Evolutionary conservation across 768 basidiomycete species (phyloP).

Genomic region (Trametes sanguinea): DNA sequence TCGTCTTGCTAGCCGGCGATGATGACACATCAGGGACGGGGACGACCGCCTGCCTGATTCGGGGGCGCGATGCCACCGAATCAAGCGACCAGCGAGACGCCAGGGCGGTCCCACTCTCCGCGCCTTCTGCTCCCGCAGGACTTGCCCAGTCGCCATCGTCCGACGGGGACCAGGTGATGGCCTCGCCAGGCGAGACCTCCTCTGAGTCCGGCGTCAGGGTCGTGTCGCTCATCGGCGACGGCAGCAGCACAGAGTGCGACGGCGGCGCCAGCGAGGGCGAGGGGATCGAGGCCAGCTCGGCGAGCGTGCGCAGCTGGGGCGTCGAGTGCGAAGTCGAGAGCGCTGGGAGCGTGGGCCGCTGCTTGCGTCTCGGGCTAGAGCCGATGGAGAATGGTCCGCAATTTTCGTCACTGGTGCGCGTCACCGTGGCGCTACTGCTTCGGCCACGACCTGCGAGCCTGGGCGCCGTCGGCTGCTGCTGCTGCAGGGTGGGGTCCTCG

Average conservation of each 20-base stretch:
- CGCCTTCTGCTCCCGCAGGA: not conserved
- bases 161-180: constrained; percentile 16
- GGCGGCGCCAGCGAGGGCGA: constrained; percentile 22
- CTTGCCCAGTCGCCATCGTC: not conserved
- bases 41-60: constrained; percentile 17
- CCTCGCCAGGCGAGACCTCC: constrained; percentile 13
- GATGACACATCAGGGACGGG: constrained; percentile 22
- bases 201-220: constrained; percentile 13
- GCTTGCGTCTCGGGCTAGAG: constrained; percentile 21
- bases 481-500: not conserved
- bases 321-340: constrained; percentile 30
- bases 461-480: not conserved
- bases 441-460: constrained; percentile 12
- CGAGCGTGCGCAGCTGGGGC: constrained; percentile 29
- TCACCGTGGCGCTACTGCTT: constrained; percentile 20
- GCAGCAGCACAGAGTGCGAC: constrained; percentile 2
- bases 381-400: constrained; percentile 11
- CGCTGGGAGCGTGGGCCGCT: constrained; percentile 26
- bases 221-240: constrained; percentile 16
- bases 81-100: constrained; percentile 34
- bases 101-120: constrained; percentile 12
- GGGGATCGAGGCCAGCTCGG: constrained; percentile 25
- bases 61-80: constrained; percentile 27
- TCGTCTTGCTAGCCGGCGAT: constrained; percentile 20
- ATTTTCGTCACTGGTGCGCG: constrained; percentile 2